A percentile compares a stretch with the other conserved stretches of the same genome.
Evolutionary conservation across 2,329 filamentous ascomycete species (phyloP).

Genomic region (Akanthomyces muscarius): DNA sequence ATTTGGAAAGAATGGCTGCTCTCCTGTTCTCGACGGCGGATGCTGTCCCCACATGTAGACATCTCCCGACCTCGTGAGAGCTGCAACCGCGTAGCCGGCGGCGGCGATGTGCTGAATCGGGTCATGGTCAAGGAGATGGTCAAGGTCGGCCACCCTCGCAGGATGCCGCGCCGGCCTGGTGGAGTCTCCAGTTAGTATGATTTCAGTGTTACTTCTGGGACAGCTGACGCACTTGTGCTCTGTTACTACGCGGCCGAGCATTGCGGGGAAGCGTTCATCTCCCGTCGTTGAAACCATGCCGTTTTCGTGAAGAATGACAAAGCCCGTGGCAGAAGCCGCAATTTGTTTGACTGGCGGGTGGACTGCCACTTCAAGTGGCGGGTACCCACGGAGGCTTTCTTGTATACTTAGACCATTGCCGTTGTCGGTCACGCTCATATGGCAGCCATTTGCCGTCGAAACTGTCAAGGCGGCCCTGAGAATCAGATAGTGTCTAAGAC

Average conservation of each 20-base stretch:
- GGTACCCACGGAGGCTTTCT: too few species aligned
- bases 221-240: slow-evolving; percentile 31
- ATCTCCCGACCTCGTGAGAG: slow-evolving; percentile 53
- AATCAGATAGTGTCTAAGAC: background rate
- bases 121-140: slow-evolving; percentile 42
- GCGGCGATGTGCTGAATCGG: slow-evolving; percentile 50
- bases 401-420: too few species aligned
- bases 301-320: slow-evolving; percentile 41
- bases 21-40: slow-evolving; percentile 25
- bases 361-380: too few species aligned
- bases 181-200: background rate
- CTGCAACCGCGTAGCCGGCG: slow-evolving; percentile 54
- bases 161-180: slow-evolving; percentile 44
- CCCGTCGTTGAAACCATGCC: slow-evolving; percentile 52
- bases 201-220: background rate
- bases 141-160: slow-evolving; percentile 44
- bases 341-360: slow-evolving; percentile 34
- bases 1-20: slow-evolving; percentile 30
- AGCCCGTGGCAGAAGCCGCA: slow-evolving; percentile 46
- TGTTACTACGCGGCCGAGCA: slow-evolving; percentile 49
- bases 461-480: background rate
- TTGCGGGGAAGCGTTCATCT: slow-evolving; percentile 54
- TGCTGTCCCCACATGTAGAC: slow-evolving; percentile 58
- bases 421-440: too few species aligned
- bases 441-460: background rate